Percentiles rank a stretch among this genome's conserved stretches.
These are phyloP conservation scores for Phialophora macrospora DNA, from an alignment of 2,329 filamentous ascomycete species.

Conservation along the genomic window DNA sequence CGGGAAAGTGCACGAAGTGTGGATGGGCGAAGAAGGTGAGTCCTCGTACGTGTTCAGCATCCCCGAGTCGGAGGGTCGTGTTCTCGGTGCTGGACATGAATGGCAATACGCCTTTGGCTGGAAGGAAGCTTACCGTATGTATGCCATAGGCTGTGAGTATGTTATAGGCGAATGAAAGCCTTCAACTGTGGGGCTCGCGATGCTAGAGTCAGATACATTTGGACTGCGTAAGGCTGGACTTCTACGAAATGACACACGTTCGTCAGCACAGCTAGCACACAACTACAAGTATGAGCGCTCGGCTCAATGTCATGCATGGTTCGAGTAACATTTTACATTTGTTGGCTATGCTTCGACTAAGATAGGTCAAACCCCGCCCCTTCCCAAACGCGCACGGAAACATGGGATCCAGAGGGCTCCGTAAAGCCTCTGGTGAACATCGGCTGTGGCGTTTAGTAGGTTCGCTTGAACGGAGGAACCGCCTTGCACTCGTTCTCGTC, in stretches of 20 bases:
- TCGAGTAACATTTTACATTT: slow-evolving; percentile 15
- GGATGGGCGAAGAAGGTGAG: slow-evolving; percentile 57
- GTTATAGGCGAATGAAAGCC: slow-evolving; percentile 58
- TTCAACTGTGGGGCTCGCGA: background rate
- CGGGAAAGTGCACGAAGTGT: slow-evolving; percentile 63
- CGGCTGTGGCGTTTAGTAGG: slow-evolving; percentile 48
- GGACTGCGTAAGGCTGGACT: background rate
- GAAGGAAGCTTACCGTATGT: background rate
- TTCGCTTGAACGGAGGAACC: slow-evolving; percentile 89
- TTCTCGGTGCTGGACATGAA: no score
- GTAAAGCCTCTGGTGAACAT: slow-evolving; percentile 1
- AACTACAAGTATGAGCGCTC: background rate
- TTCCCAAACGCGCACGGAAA: background rate
- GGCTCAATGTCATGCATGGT: background rate
- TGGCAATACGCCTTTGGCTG: background rate
- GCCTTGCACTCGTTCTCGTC: slow-evolving; percentile 96
- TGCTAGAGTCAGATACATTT: background rate
- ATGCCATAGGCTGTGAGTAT: slow-evolving; percentile 59
- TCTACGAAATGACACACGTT: background rate
- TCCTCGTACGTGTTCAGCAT: background rate
- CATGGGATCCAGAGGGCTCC: background rate
- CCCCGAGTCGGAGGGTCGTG: no score
- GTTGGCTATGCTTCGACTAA: slow-evolving; percentile 6
- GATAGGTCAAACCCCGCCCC: background rate
- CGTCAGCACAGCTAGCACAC: background rate